phyloP scores from a whole-genome alignment of 1,139 yeast genomes.

The Lodderomyces theae region DNA sequence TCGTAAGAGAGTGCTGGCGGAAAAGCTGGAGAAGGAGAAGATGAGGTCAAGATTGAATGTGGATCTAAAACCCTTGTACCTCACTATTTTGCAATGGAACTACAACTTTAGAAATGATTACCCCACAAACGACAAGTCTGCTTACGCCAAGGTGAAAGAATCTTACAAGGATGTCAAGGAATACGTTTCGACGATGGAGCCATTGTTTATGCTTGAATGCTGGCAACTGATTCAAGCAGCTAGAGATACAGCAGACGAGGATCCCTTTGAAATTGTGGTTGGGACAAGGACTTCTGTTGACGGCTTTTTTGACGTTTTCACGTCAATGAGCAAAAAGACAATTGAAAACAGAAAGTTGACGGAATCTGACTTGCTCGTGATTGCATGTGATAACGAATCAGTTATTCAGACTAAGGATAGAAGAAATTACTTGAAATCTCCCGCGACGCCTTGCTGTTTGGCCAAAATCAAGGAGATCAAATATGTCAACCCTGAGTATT shows the following conservation, averaged over 20 bases:
- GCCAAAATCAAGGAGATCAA: conserved; percentile 79
- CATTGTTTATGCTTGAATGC: conserved; percentile 80
- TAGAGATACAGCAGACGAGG: conserved; percentile 58
- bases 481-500: conserved; percentile 57
- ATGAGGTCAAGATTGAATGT: conserved; percentile 81
- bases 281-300: conserved; percentile 85
- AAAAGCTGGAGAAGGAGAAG: conserved; percentile 66
- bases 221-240: conserved; percentile 89
- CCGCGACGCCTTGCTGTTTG: conserved; percentile 50
- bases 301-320: conserved; percentile 83
- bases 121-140: conserved; percentile 50
- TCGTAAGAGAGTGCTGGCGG: conserved; percentile 24
- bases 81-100: conserved; percentile 72
- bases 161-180: conserved; percentile 56
- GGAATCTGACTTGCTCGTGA: conserved; percentile 76
- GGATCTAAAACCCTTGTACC: conserved; percentile 72
- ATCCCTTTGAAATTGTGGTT: conserved; percentile 64
- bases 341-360: conserved; percentile 54
- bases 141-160: conserved; percentile 40
- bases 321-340: conserved; percentile 59
- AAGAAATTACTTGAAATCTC: conserved; percentile 27
- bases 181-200: conserved; percentile 69
- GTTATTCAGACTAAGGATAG: conserved; percentile 14
- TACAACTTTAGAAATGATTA: conserved; percentile 55
- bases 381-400: conserved; percentile 47